phyloP scores from a whole-genome alignment of 495 filamentous ascomycete genomes.

The Aspergillus panamensis region DNA sequence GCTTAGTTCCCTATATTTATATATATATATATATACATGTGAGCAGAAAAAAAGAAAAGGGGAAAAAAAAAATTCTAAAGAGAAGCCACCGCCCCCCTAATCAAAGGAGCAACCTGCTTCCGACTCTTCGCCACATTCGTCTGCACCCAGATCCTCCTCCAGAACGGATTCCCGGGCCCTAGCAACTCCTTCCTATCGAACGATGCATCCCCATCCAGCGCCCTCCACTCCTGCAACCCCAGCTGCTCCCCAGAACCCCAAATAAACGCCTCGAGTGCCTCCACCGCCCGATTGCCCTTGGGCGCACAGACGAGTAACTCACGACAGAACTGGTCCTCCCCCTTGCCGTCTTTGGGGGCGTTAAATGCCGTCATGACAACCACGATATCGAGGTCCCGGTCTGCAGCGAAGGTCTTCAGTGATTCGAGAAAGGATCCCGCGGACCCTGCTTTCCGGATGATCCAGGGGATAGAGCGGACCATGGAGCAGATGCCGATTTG shows the following conservation, averaged over 20 bases:
- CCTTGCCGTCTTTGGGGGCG: constrained; percentile 1
- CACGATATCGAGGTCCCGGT: constrained; percentile 60
- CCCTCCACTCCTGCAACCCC: constrained; percentile 54
- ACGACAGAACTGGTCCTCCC: constrained; percentile 52
- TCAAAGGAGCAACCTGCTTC: constrained; percentile 84
- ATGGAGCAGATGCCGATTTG: constrained; percentile 72
- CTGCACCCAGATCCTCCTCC: constrained; percentile 63
- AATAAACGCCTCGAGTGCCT: constrained; percentile 53
- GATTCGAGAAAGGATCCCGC: constrained; percentile 44
- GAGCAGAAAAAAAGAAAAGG: not conserved
- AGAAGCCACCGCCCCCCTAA: constrained; percentile 61
- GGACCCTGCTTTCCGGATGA: constrained; percentile 52
- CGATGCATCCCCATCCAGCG: constrained; percentile 35
- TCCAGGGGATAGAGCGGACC: constrained; percentile 62
- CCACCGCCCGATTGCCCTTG: constrained; percentile 38
- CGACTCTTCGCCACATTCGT: constrained; percentile 63
- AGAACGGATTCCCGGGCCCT: constrained; percentile 11
- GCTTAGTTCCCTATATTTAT: not conserved
- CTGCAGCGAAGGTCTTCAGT: constrained; percentile 51
- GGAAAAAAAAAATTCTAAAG: constrained; percentile 15
- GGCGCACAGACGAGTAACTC: constrained; percentile 70
- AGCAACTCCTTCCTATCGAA: constrained; percentile 35
- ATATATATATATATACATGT: not conserved
- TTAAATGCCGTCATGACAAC: constrained; percentile 74
- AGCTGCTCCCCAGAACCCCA: constrained; percentile 45